Evolutionary conservation across 1,139 yeast genomes (phyloP), one percentile per base, ranked within the genome.

Genomic region (Martiniozyma asiatica): DNA sequence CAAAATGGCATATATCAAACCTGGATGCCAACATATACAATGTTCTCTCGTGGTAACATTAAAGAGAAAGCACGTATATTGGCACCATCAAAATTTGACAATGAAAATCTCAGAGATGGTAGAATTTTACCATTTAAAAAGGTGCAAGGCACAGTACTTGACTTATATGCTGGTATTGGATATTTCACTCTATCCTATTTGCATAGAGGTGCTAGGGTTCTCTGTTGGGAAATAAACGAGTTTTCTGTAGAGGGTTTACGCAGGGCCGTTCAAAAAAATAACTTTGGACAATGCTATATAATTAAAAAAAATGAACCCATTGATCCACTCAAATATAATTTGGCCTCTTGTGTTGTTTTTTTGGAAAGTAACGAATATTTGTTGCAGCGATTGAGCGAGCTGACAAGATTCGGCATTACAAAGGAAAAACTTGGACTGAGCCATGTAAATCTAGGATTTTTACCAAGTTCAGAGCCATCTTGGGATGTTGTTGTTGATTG

Each of bases 11-110:
- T 84, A 5, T 59, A 51, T 37, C 95, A 84, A 46, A 63, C 68
- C 3, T 84, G 94, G 94, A 81, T 89, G 3, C 95, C 95, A 0
- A 50, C 64, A 32, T 77, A 72, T 46, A 81, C 94, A 9, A 84
- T 84, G 95, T 84, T 84, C 48, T 75, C 87, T 22, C 54, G 94
- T n/a, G 95, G 94, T 0, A 84, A 84, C 47, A 70, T 84, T 42
- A 78, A 76, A 40, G 95, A 84, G 47, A 84, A 84, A 51, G 66
- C 73, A 11, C 54, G 95, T 14, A 63, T 84, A 0, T 49, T 77
- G 31, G 59, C 58, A 18, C 41, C 39, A 4, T 65, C 60, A 45
- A 6, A 17, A 6, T 35, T 37, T 6, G 43, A 50, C 9, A 21
- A 21, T 21, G 8, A 22, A 13, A 23, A 36, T 15, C 34, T 34